Evolutionary conservation across 2,329 filamentous ascomycete genomes (phyloP), one percentile per base, ranked within the genome.

Genomic region (Magnaporthiopsis incrustans): DNA sequence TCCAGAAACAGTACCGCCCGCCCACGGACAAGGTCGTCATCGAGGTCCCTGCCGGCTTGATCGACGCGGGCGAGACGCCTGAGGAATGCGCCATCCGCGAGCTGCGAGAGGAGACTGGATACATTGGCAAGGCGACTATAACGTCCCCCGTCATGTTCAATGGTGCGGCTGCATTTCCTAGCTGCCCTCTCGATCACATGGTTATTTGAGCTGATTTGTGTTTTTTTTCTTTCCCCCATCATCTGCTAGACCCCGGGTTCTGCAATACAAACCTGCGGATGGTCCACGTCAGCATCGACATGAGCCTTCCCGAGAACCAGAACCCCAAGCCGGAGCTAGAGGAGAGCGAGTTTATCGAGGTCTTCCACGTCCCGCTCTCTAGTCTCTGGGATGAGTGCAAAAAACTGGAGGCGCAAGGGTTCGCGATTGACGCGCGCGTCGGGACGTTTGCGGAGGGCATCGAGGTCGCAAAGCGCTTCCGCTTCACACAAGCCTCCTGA

Each of bases 281-380:
- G 82, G 85, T 93, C 18, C 89, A 93, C 71, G 85, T 93, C 57
- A 82, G 79, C 1, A 84, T 94, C 67, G 89, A 94, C 73, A 85
- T 90, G 81, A 81, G 77, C 5, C 77, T 86, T 1, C 82, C 88
- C 0, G 86, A 86, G 69, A 94, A 94, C 72, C 83, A 88, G 72
- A 79, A 89, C 63, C 85, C 85, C 1, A 81, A 86, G 73, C 87
- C 90, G 0, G 78, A 89, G 71, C 79, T 93, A 8, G 90, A 94
- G 72, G 90, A 92, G 32, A 88, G 86, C 67, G 90, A 94, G 76
- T 93, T 92, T 72, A 93, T 94, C 71, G 89, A 93, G 73, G 87
- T 88, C 44, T 93, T 94, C 70, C 85, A 83, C 11, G 81, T 91
- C 10, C 87, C 86, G 7, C 72, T 94, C 58, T 77, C 75, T 26